phyloP scores from a whole-genome alignment of 1,284 basidiomycete genomes.

The Microbotryum intermedium region DNA sequence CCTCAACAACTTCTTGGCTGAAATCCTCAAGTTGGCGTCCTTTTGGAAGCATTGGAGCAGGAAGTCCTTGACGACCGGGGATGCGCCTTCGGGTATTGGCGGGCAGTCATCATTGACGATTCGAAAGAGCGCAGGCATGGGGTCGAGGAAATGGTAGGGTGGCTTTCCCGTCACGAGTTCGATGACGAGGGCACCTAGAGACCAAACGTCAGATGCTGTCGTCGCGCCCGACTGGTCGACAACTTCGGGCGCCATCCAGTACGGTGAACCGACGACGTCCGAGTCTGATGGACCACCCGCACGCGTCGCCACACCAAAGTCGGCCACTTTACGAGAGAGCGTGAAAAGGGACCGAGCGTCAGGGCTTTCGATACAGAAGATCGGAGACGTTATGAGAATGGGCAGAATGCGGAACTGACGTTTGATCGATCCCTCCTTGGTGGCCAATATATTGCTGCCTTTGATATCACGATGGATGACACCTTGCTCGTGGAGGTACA shows the following conservation, averaged over 20 bases:
- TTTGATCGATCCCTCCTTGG: constrained; percentile 94
- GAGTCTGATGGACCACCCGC: constrained; percentile 62
- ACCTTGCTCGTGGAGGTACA: constrained; percentile 93
- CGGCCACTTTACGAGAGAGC: constrained; percentile 29
- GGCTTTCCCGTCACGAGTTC: constrained; percentile 92
- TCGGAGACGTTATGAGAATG: too few relatives aligned
- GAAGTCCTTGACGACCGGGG: constrained; percentile 80
- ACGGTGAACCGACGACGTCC: constrained; percentile 90
- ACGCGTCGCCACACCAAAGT: constrained; percentile 36
- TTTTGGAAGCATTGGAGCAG: constrained; percentile 97
- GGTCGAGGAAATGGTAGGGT: constrained; percentile 88
- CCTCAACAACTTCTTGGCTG: constrained; percentile 80
- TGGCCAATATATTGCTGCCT: constrained; percentile 94
- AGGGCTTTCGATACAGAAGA: too few relatives aligned
- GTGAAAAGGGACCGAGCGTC: constrained; percentile 31
- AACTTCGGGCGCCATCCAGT: constrained; percentile 99
- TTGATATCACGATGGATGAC: constrained; percentile 99
- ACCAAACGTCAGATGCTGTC: constrained; percentile 95
- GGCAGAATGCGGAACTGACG: constrained; percentile 63
- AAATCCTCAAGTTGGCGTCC: constrained; percentile 85
- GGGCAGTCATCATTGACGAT: constrained; percentile 97
- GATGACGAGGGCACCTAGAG: constrained; percentile 89
- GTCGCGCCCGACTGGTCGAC: constrained; percentile 95
- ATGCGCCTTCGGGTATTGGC: constrained; percentile 87
- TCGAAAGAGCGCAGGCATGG: constrained; percentile 95